Conservation (phyloP, 768 basidiomycete species). For the Clitopilus passeckerianus region DNA sequence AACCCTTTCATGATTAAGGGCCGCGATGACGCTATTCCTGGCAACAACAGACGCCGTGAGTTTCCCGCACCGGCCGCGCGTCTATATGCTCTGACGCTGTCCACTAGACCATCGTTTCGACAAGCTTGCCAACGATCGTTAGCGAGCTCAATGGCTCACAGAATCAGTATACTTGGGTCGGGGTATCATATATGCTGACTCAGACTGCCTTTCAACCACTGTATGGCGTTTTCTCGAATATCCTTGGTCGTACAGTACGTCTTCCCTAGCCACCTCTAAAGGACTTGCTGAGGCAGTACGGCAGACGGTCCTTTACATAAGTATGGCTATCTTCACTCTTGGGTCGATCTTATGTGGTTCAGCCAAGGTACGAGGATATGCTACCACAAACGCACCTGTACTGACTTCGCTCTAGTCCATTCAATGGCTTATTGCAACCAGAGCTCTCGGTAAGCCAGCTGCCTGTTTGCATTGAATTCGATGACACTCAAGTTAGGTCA, state of each 20-base stretch:
- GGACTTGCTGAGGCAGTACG: conserved; percentile 1
- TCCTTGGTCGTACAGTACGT: conserved; percentile 73
- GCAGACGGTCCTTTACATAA: conserved; percentile 65
- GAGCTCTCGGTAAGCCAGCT: conserved; percentile 36
- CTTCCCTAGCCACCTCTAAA: background rate
- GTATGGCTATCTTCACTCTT: conserved; percentile 69
- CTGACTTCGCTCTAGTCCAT: conserved; percentile 33
- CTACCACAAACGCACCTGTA: conserved; percentile 8
- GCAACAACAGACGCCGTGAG: conserved; percentile 83
- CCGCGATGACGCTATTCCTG: conserved; percentile 76
- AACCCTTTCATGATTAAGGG: conserved; percentile 33
- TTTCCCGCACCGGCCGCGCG: background rate
- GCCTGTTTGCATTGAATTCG: background rate
- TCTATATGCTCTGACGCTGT: conserved; percentile 1
- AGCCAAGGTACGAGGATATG: conserved; percentile 47
- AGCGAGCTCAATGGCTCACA: conserved; percentile 63
- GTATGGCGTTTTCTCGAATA: conserved; percentile 76
- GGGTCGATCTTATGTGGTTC: conserved; percentile 80
- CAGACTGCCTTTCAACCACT: conserved; percentile 84
- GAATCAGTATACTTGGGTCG: conserved; percentile 82
- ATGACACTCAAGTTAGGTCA: conserved; percentile 10
- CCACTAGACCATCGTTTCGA: conserved; percentile 67
- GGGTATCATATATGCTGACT: conserved; percentile 79
- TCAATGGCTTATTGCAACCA: conserved; percentile 62
- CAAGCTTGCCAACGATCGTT: conserved; percentile 76